phyloP scores from a whole-genome alignment of 176 grass and related monocot genomes.

The Juncus effusus region DNA sequence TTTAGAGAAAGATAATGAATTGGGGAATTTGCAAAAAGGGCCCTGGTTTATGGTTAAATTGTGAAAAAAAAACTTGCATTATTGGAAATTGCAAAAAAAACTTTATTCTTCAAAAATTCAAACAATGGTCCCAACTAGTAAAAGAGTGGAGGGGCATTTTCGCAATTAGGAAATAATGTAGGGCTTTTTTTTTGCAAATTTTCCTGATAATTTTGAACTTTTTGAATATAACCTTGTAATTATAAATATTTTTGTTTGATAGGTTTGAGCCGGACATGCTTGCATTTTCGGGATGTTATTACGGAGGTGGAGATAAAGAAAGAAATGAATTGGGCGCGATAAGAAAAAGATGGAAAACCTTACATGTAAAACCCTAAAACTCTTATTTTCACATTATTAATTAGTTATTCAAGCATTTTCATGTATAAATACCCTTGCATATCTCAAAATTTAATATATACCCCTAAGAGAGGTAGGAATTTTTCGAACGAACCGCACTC shows the following conservation, averaged over 20 bases:
- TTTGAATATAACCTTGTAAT: background rate
- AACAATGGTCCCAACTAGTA: background rate
- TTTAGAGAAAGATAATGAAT: background rate
- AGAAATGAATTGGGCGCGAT: conserved; percentile 72
- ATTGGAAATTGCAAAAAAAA: background rate
- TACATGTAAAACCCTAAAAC: conserved; percentile 58
- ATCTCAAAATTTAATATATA: background rate
- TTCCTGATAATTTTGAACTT: background rate
- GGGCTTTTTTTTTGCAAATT: background rate
- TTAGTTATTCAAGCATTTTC: conserved; percentile 16
- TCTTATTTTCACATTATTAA: no score
- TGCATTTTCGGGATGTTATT: conserved; percentile 98
- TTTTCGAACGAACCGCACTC: no score
- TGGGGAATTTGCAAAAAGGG: background rate
- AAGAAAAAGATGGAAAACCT: conserved; percentile 82
- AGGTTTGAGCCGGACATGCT: conserved; percentile 99
- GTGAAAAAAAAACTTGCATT: background rate
- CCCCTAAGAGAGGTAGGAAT: no score
- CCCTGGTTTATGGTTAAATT: background rate
- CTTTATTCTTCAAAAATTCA: background rate
- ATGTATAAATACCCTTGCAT: conserved; percentile 17
- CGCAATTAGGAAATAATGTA: background rate
- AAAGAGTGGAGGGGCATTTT: background rate
- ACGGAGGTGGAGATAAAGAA: conserved; percentile 87
- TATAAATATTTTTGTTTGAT: conserved; percentile 13